Percentiles rank a stretch among this genome's conserved stretches.
phyloP scores from a whole-genome alignment of 2,329 filamentous ascomycete species.

The Sclerotinia trifoliorum region DNA sequence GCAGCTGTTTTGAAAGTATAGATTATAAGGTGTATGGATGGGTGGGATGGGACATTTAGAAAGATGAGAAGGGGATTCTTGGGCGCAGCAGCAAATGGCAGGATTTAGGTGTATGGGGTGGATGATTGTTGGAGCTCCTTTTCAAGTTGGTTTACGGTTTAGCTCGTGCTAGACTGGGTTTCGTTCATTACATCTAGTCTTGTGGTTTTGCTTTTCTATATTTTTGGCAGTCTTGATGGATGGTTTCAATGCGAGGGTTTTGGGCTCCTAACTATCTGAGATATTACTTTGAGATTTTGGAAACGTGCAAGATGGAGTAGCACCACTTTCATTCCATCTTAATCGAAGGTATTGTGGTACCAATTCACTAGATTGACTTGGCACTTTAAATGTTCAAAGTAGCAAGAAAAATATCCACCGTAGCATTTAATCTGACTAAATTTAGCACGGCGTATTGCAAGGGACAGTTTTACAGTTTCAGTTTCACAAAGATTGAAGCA shows the following conservation, averaged over 20 bases:
- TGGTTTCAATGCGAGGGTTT: background rate
- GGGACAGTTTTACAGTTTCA: background rate
- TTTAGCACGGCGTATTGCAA: background rate
- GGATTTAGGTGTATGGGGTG: background rate
- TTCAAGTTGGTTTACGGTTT: background rate
- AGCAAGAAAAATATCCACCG: background rate
- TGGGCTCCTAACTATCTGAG: too few relatives aligned
- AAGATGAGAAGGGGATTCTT: background rate
- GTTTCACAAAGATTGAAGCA: background rate
- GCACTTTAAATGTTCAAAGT: background rate
- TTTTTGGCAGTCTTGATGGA: background rate
- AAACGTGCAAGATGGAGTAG: too few relatives aligned
- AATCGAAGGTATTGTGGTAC: background rate
- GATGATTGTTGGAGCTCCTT: background rate
- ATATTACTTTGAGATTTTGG: background rate
- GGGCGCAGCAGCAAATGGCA: background rate
- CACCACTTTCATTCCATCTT: background rate
- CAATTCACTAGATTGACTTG: background rate
- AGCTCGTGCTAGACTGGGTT: background rate
- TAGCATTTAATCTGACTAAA: background rate
- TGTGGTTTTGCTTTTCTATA: background rate
- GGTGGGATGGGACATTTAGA: too few relatives aligned
- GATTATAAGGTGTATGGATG: too few relatives aligned
- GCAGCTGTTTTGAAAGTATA: background rate
- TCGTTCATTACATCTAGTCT: background rate